These are phyloP conservation scores for Malus fusca DNA, from an alignment of 306 rosid species.

Conservation along the genomic window DNA sequence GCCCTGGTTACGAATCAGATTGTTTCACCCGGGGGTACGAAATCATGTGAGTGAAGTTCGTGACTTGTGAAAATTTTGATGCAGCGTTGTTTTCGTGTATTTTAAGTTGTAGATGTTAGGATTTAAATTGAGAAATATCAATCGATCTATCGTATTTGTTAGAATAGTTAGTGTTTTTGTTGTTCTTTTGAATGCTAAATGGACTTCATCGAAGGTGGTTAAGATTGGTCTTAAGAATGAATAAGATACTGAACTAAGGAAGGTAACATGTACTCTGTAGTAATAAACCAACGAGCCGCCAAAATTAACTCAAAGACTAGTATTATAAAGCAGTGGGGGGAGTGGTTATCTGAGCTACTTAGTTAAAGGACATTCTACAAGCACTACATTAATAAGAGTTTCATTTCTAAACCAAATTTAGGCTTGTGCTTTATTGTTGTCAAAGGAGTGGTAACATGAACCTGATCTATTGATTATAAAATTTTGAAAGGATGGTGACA, in stretches of 20 bases:
- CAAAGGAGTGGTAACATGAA: background rate
- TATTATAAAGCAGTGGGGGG: background rate
- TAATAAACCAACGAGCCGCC: background rate
- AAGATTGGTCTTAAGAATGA: background rate
- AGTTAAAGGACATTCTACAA: background rate
- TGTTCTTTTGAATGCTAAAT: background rate
- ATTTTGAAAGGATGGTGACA: background rate
- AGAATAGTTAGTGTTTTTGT: background rate
- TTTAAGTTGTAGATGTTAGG: background rate
- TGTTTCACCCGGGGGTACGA: constrained; percentile 55
- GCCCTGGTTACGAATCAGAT: constrained; percentile 68
- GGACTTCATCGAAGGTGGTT: background rate
- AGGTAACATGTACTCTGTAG: background rate
- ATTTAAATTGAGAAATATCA: background rate
- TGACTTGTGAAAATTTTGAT: background rate
- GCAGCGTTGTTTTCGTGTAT: background rate
- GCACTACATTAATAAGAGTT: background rate
- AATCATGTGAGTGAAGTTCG: constrained; percentile 63
- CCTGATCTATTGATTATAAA: background rate
- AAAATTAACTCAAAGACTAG: background rate
- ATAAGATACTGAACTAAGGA: background rate
- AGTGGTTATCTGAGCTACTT: background rate
- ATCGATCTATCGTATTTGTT: background rate
- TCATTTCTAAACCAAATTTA: background rate
- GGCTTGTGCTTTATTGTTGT: background rate